Base-by-base conservation (phyloP, 192 early-diverging fungal species). In the Entrophospora sp. region DNA sequence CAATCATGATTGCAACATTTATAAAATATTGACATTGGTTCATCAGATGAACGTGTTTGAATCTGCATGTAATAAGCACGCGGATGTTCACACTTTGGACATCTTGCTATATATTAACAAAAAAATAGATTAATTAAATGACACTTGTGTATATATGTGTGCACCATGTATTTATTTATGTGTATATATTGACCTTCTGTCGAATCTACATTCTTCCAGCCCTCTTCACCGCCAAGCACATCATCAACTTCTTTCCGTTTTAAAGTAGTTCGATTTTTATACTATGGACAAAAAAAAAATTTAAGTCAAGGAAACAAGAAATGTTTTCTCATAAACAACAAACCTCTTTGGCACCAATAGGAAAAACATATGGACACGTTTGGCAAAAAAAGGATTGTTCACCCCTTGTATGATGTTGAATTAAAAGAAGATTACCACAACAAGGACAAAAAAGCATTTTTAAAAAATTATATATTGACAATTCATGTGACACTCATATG, bases 41-140 rank as follows among this genome's bases (percentile, higher is more conserved):
- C 95, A 79, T 98, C 95, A 9, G 93, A 93, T 12, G 91, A 93
- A 34, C 94, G 87, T 42, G 90, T 94, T 73, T 97, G 94, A 42
- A 97, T 86, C 72, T 88, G 86, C 85, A 92, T 86, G 71, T 86
- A 97, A 73, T 85, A 90, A 2, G 88, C 87, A 35, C 80, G 67
- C 22, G 77, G 75, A 61, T 89, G 84, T 72, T 82, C 83, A 78
- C 87, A 90, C 35, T 81, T 83, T 13, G 81, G 80, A 71, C 89
- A 88, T 4, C 74, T 72, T 2, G 71, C 83, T 84, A 70, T 22
- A n/a, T n/a, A n/a, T n/a, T n/a, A n/a, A n/a, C 1, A 38, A 52
- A 10, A 49, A 49, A 22, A 67, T 6, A 48, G n/a, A 16, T 36
- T 49, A 28, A n/a, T 16, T 20, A 2, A 38, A 34, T n/a, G n/a